phyloP scores from a whole-genome alignment of 73 alveolate species.

The Durusdinium trenchii region DNA sequence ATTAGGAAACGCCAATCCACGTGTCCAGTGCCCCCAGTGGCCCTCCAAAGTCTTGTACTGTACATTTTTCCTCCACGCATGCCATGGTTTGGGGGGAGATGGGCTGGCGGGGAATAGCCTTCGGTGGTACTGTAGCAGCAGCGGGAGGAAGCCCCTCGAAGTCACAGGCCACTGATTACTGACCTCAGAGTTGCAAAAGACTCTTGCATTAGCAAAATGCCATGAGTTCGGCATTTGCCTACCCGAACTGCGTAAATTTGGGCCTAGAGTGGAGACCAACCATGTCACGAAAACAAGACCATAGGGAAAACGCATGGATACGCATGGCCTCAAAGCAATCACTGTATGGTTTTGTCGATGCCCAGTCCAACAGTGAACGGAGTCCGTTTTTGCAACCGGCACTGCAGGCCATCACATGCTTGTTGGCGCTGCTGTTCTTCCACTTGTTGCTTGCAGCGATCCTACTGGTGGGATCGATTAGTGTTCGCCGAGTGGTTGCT shows the following conservation, averaged over 20 bases:
- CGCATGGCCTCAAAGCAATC: not conserved
- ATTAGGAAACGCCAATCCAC: not conserved
- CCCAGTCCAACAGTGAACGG: not conserved
- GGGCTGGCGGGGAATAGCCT: no score
- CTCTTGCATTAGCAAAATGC: no score
- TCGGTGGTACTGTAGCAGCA: no score
- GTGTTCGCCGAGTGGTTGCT: no score
- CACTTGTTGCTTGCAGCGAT: conserved; percentile 65
- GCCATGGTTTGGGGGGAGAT: no score
- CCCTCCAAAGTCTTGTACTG: not conserved
- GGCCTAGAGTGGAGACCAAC: not conserved
- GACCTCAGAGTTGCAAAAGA: no score
- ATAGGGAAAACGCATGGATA: not conserved
- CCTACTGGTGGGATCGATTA: conserved; percentile 15
- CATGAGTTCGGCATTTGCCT: not conserved
- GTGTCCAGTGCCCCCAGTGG: not conserved
- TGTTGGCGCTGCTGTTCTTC: not conserved
- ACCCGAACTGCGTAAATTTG: no score
- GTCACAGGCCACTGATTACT: no score
- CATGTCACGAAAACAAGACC: not conserved
- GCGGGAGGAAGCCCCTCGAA: no score
- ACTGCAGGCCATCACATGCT: conserved; percentile 10
- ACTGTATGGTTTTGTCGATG: no score
- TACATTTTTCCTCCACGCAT: not conserved
- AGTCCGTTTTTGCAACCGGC: not conserved